Base-by-base conservation (phyloP, 2,329 filamentous ascomycete genomes). In the Trichoderma sp. region DNA sequence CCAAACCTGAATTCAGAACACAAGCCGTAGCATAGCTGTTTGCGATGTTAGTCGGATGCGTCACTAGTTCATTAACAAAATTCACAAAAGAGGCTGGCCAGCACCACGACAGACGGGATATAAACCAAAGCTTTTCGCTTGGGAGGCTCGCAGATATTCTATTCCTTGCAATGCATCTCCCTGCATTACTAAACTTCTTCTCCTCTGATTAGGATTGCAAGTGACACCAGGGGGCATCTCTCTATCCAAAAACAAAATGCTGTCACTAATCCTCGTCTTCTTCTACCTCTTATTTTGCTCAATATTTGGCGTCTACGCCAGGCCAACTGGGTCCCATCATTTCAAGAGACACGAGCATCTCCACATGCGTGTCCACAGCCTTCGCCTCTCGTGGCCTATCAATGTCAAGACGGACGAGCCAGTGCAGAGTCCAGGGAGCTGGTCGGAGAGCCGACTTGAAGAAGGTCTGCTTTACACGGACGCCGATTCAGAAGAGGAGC, bases 281-380 rank as follows among this genome's bases (percentile, higher is more conserved):
- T 29, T 79, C 12, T 56, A 77, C 75, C 67, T 81, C 35, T 78
- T 81, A 16, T 75, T 79, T 50, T 62, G 80, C 38, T 80, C 80
- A 77, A 75, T 78, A 53, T 75, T 79, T 18, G 71, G 78, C 29
- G 73, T 79, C 2, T 72, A 81, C 27, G 81, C 81, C 21, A 80
- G 79, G 31, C 81, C 81, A 21, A 60, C 33, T 24, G 62, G 24
- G 16, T 53, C 62, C 4, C 33, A 18, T 41, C 27, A 24, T 12
- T 56, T 56, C 45, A 65, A 53, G 24, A 66, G 71, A 59, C 71
- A 66, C 31, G 71, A 53, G 4, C 63, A 74, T 33, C 21, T 68
- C 60, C 50, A 66, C 41, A 18, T 60, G n/a, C 69, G 69, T 27
- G 69, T 53, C 29, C 59, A 63, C 38, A 72, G 29, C 59, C 21